Percentiles rank a stretch among this genome's conserved stretches.
Evolutionary conservation across 441 rosid genomes (phyloP).

Genomic region (Lepidium campestre): DNA sequence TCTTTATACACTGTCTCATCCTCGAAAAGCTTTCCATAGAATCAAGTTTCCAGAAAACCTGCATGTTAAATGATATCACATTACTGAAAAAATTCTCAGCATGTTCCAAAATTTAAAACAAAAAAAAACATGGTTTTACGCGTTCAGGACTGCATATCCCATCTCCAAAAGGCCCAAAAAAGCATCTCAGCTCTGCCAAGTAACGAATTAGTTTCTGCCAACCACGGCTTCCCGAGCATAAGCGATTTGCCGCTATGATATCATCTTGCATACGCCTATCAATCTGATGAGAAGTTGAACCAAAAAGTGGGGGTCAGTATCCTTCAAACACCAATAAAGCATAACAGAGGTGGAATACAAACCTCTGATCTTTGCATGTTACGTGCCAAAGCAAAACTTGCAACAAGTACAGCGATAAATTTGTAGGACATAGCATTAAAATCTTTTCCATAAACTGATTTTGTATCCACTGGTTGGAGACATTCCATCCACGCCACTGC

Average conservation of each 20-base stretch:
- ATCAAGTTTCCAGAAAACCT: constrained; percentile 98
- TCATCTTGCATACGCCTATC: constrained; percentile 91
- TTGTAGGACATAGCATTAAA: constrained; percentile 95
- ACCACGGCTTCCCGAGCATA: constrained; percentile 65
- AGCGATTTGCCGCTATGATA: constrained; percentile 52
- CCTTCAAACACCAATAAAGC: constrained; percentile 9
- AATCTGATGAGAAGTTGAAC: constrained; percentile 45
- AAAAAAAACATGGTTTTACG: constrained; percentile 41
- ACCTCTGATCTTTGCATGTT: constrained; percentile 99
- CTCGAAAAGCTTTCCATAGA: constrained; percentile 93
- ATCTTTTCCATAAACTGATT: constrained; percentile 97
- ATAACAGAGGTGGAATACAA: constrained; percentile 25
- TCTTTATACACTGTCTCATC: constrained; percentile 89
- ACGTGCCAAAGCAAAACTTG: constrained; percentile 99
- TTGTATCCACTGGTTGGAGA: constrained; percentile 88
- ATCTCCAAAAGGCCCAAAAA: constrained; percentile 76
- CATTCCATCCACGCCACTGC: constrained; percentile 99
- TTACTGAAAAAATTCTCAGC: constrained; percentile 6
- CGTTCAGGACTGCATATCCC: constrained; percentile 54
- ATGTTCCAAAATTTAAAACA: background rate
- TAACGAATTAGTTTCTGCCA: constrained; percentile 94
- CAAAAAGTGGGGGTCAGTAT: constrained; percentile 9
- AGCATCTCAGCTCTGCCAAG: constrained; percentile 81
- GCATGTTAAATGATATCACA: constrained; percentile 24
- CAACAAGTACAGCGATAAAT: constrained; percentile 93